Conservation (phyloP, 2,329 filamentous ascomycete species). For the Harringtonia aguacate region DNA sequence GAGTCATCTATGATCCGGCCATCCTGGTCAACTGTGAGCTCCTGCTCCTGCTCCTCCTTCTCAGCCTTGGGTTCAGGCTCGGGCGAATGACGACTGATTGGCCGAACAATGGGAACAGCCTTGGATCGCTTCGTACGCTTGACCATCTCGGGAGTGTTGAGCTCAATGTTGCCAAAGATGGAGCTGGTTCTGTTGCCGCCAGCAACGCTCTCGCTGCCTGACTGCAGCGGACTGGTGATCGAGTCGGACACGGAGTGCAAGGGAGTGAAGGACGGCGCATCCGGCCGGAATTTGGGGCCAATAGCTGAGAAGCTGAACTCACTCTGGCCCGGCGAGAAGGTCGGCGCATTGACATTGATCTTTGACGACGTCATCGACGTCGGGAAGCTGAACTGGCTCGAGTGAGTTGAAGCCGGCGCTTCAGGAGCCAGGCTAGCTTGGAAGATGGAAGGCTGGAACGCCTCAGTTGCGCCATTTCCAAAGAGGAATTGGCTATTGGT, state of each 20-base stretch:
- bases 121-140: constrained; percentile 66
- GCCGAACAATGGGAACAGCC: constrained; percentile 69
- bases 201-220: constrained; percentile 29
- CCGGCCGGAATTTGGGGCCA: constrained; percentile 61
- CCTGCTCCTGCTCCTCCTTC: constrained; percentile 15
- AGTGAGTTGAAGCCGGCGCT: constrained; percentile 22
- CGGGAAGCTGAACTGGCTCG: constrained; percentile 31
- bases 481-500: constrained; percentile 33
- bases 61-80: constrained; percentile 12
- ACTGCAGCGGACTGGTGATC: constrained; percentile 31
- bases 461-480: constrained; percentile 20
- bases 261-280: constrained; percentile 68
- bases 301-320: constrained; percentile 60
- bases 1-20: constrained; percentile 55
- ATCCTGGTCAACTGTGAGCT: constrained; percentile 36
- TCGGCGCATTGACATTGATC: constrained; percentile 59
- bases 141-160: constrained; percentile 48
- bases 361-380: constrained; percentile 31
- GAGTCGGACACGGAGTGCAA: constrained; percentile 35
- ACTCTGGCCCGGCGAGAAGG: constrained; percentile 57
- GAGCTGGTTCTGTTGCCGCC: constrained; percentile 29
- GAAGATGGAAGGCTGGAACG: constrained; percentile 39
- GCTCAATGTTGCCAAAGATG: constrained; percentile 61
- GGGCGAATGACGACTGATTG: constrained; percentile 35
- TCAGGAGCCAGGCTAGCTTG: constrained; percentile 26